Evolutionary conservation across 345 rosid genomes (phyloP).

Genomic region (Noccaea bulbosa): DNA sequence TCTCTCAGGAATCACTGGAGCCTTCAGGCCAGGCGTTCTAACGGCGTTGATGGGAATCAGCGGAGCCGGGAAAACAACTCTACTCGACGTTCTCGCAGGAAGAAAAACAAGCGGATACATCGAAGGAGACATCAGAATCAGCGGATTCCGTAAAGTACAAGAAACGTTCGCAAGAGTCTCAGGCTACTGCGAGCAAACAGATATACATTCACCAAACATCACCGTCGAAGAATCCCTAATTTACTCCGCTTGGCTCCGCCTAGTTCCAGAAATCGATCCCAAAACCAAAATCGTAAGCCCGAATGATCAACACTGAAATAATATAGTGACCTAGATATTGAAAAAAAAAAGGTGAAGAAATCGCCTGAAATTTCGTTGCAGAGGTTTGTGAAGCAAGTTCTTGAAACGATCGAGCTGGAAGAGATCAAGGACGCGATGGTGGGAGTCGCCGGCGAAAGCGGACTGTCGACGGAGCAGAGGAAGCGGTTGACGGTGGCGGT

Average conservation of each 20-base stretch:
- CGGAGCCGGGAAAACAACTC: slow-evolving; percentile 92
- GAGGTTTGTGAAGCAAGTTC: slow-evolving; percentile 75
- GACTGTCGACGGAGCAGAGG: slow-evolving; percentile 83
- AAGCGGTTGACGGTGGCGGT: slow-evolving; percentile 78
- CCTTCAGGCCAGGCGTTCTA: slow-evolving; percentile 76
- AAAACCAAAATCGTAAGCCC: slow-evolving; percentile 60
- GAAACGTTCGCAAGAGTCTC: slow-evolving; percentile 82
- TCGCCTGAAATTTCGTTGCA: slow-evolving; percentile 25
- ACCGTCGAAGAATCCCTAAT: slow-evolving; percentile 72
- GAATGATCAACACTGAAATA: not conserved
- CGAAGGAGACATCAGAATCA: slow-evolving; percentile 72
- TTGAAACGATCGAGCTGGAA: slow-evolving; percentile 75
- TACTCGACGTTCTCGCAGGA: slow-evolving; percentile 84
- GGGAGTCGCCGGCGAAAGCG: slow-evolving; percentile 62
- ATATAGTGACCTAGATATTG: slow-evolving; percentile 4
- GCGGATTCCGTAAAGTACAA: slow-evolving; percentile 74
- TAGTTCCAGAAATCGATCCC: slow-evolving; percentile 60
- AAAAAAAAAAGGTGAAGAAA: not conserved
- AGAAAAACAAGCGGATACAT: slow-evolving; percentile 77
- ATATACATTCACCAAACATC: slow-evolving; percentile 75
- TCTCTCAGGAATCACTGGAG: slow-evolving; percentile 64
- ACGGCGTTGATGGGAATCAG: slow-evolving; percentile 87
- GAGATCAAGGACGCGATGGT: slow-evolving; percentile 70
- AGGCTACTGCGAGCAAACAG: slow-evolving; percentile 83
- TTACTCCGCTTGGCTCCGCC: slow-evolving; percentile 82